Evolutionary conservation across 768 basidiomycete species (phyloP).

Genomic region (Rhizopogon vesiculosus): DNA sequence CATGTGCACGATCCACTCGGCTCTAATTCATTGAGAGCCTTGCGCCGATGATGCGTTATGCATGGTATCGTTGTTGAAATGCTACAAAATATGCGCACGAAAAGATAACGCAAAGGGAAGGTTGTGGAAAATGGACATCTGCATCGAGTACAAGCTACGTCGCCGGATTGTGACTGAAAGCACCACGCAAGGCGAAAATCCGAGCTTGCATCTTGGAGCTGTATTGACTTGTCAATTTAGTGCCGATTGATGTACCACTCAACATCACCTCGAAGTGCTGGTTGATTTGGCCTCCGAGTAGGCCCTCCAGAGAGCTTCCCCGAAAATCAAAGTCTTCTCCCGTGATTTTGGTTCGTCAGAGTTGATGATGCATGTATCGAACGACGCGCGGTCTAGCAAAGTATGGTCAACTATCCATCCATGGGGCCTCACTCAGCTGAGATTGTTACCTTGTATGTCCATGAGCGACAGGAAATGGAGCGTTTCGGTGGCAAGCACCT

Average conservation of each 20-base stretch:
- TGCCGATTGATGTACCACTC: not conserved
- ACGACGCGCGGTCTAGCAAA: not conserved
- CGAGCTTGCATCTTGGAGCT: not conserved
- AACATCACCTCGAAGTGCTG: not conserved
- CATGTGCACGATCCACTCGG: too few species aligned
- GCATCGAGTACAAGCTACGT: not conserved
- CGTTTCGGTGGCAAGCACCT: not conserved
- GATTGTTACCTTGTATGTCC: not conserved
- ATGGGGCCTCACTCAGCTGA: not conserved
- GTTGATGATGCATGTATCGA: not conserved
- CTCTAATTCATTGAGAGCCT: too few species aligned
- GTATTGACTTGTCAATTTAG: not conserved
- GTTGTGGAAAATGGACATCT: too few species aligned
- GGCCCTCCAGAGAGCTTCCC: not conserved
- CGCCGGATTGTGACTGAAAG: not conserved
- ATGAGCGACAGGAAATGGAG: not conserved
- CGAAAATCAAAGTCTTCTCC: not conserved
- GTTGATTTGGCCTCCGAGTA: not conserved
- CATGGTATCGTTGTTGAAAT: too few species aligned
- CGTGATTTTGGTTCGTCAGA: not conserved
- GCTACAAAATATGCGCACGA: too few species aligned
- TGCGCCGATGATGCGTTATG: too few species aligned
- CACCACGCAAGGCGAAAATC: not conserved
- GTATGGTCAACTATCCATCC: too few species aligned
- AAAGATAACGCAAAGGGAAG: not conserved